These are phyloP conservation scores for Hymenoscyphus fructigenus DNA, from an alignment of 2,329 filamentous ascomycete genomes.

Conservation along the genomic window DNA sequence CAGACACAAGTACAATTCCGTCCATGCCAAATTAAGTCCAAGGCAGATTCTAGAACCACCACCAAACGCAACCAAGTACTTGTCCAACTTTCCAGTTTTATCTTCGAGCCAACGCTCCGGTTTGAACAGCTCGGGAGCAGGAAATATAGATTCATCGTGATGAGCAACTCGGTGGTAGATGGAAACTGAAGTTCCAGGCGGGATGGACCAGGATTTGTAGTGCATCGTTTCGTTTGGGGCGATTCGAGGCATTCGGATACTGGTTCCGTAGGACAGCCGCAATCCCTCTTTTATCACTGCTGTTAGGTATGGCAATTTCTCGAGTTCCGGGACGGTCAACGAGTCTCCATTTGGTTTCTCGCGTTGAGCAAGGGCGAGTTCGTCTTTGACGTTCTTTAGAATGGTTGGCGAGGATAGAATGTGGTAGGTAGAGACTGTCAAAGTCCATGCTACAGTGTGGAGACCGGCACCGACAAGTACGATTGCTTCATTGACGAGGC, in stretches of 20 bases:
- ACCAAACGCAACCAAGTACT: conserved; percentile 15
- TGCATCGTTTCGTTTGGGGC: neutral
- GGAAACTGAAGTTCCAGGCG: neutral
- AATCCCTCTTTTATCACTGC: conserved; percentile 35
- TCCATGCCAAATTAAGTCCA: conserved; percentile 17
- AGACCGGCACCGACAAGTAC: conserved; percentile 38
- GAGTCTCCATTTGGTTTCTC: conserved; percentile 17
- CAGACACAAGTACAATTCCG: conserved; percentile 14
- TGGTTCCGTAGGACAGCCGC: neutral
- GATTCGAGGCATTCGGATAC: neutral
- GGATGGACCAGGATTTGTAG: conserved; percentile 5
- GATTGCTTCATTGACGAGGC: conserved; percentile 37
- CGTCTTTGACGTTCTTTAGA: conserved; percentile 33
- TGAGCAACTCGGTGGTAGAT: neutral
- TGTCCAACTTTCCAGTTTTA: conserved; percentile 29
- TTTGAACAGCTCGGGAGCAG: conserved; percentile 14
- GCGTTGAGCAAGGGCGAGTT: conserved; percentile 31
- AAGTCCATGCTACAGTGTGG: conserved; percentile 37
- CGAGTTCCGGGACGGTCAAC: conserved; percentile 18
- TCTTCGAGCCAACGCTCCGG: conserved; percentile 7
- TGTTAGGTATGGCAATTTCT: conserved; percentile 33
- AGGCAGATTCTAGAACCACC: conserved; percentile 15
- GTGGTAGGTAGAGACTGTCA: conserved; percentile 39
- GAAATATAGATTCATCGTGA: conserved; percentile 5
- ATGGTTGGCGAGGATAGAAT: conserved; percentile 36